Conservation (phyloP, 306 rosid genomes). For the Arachis stenosperma region DNA sequence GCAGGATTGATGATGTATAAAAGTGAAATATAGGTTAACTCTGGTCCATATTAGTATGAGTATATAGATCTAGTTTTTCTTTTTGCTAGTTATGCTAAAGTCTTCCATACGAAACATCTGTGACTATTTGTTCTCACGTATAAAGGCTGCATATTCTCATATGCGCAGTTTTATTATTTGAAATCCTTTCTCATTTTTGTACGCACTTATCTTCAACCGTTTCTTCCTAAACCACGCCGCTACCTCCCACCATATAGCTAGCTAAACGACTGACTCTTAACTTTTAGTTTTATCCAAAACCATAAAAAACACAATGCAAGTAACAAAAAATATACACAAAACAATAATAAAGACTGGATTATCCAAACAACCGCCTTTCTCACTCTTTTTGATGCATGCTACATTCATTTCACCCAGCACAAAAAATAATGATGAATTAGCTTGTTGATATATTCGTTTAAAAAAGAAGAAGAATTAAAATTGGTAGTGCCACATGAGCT, state of each 20-base stretch:
- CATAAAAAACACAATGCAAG: no score
- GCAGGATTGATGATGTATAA: background rate
- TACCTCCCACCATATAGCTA: conserved; percentile 11
- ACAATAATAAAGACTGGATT: background rate
- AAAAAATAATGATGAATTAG: background rate
- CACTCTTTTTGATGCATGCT: background rate
- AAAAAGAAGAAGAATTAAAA: conserved; percentile 11
- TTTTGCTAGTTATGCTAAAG: conserved; percentile 9
- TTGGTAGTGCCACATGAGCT: conserved; percentile 56
- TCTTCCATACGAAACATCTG: conserved; percentile 36
- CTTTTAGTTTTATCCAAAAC: conserved; percentile 8
- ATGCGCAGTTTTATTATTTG: conserved; percentile 33
- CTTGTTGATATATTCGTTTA: no score
- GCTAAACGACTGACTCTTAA: background rate
- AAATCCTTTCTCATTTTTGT: conserved; percentile 35
- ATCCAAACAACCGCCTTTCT: conserved; percentile 40
- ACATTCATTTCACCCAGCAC: conserved; percentile 26
- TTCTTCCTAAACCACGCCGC: conserved; percentile 45
- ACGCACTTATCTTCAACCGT: conserved; percentile 56
- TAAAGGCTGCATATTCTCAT: conserved; percentile 29
- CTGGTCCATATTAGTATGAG: conserved; percentile 22
- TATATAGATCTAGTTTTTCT: conserved; percentile 22
- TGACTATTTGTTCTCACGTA: conserved; percentile 46
- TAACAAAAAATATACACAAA: background rate
- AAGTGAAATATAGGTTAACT: conserved; percentile 36